phyloP scores from a whole-genome alignment of 768 basidiomycete species.

The Lentinula sp. region DNA sequence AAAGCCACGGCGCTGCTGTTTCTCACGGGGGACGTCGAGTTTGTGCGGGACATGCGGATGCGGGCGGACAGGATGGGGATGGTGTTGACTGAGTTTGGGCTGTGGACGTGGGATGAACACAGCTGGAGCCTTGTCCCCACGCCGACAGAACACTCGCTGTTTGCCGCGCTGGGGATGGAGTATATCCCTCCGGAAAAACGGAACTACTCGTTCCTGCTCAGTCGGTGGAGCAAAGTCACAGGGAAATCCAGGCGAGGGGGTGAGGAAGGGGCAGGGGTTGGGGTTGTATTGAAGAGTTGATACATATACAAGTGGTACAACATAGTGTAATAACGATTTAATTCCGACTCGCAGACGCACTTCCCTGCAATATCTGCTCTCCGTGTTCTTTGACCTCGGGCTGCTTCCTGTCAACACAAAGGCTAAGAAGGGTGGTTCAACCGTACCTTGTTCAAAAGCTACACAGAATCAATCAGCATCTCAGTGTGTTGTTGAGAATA shows the following conservation, averaged over 20 bases:
- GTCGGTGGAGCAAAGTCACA: background rate
- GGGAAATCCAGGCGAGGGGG: background rate
- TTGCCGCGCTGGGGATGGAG: conserved; percentile 17
- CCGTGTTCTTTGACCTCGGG: too few relatives aligned
- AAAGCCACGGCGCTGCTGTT: conserved; percentile 34
- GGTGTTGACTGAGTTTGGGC: conserved; percentile 37
- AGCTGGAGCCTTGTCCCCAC: conserved; percentile 4
- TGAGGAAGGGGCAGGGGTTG: background rate
- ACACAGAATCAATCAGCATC: background rate
- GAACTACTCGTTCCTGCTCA: conserved; percentile 14
- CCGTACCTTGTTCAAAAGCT: background rate
- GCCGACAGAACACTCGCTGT: conserved; percentile 18
- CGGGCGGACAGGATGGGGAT: conserved; percentile 28
- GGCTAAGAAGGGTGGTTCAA: background rate
- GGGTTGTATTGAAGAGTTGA: background rate
- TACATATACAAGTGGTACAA: too few relatives aligned
- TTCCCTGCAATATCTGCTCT: too few relatives aligned
- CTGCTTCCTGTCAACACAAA: too few relatives aligned
- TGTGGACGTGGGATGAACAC: conserved; percentile 31
- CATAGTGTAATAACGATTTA: too few relatives aligned
- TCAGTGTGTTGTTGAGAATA: background rate
- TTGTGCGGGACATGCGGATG: conserved; percentile 23
- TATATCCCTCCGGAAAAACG: conserved; percentile 22
- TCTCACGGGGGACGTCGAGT: conserved; percentile 39
- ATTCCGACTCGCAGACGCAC: too few relatives aligned